A percentile compares a stretch with the other conserved stretches of the same genome.
Conservation (phyloP, 2,329 filamentous ascomycete genomes). For the Gliomastix tumulicola region DNA sequence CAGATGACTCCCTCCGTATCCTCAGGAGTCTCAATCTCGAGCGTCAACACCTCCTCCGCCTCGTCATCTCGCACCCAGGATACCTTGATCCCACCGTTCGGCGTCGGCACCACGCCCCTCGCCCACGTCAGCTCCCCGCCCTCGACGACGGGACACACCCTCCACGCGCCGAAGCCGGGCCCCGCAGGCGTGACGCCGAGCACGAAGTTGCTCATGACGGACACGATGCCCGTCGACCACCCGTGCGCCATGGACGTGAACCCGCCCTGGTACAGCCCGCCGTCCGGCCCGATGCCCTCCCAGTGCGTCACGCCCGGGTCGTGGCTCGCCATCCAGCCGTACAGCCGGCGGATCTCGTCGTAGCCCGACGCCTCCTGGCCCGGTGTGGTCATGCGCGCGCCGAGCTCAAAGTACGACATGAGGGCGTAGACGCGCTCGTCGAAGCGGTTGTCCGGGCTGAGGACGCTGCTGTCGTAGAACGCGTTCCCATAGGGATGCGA, state of each 20-base stretch:
- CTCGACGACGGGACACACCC: constrained; percentile 24
- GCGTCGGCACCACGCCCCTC: constrained; percentile 33
- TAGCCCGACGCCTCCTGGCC: constrained; percentile 25
- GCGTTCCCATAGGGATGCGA: constrained; percentile 38
- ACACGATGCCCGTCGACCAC: constrained; percentile 43
- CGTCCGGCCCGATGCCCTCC: constrained; percentile 40
- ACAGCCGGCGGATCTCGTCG: constrained; percentile 37
- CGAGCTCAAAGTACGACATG: constrained; percentile 44
- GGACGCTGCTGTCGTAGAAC: constrained; percentile 39
- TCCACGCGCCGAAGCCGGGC: constrained; percentile 35
- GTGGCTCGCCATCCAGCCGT: constrained; percentile 39
- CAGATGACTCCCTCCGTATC: not conserved
- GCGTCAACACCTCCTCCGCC: not conserved
- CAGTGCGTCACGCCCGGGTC: constrained; percentile 41
- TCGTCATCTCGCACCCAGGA: constrained; percentile 5
- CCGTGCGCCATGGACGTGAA: constrained; percentile 44
- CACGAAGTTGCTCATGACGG: constrained; percentile 35
- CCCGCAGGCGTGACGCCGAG: constrained; percentile 35
- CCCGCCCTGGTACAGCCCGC: constrained; percentile 32
- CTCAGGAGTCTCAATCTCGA: not conserved
- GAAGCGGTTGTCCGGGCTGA: constrained; percentile 22
- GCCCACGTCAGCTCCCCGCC: constrained; percentile 34
- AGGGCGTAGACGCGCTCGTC: constrained; percentile 42
- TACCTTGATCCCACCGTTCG: constrained; percentile 11
- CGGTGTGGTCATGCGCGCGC: constrained; percentile 33